Evolutionary conservation across 345 rosid species (phyloP).

Genomic region (Populus simonii): DNA sequence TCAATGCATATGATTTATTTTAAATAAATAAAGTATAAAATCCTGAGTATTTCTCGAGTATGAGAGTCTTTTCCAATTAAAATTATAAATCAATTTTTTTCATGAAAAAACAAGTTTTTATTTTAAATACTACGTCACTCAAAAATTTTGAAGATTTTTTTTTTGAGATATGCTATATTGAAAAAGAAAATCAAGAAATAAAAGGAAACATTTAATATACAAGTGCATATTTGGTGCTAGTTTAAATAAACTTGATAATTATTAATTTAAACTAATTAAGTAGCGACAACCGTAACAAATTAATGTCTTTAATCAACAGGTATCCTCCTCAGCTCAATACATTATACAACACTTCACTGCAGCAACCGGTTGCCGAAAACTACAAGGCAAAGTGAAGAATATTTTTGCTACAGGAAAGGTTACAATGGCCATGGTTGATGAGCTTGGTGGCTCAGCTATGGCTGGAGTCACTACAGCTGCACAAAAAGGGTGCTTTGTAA

Average conservation of each 20-base stretch:
- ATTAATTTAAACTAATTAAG: background rate
- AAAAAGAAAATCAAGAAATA: no score
- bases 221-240: background rate
- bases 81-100: no score
- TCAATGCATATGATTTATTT: no score
- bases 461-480: constrained; percentile 32
- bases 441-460: constrained; percentile 36
- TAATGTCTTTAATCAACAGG: constrained; percentile 34
- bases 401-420: constrained; percentile 80
- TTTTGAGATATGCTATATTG: no score
- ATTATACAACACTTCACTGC: constrained; percentile 91
- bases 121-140: no score
- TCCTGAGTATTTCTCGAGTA: no score
- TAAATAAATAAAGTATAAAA: no score
- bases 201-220: no score
- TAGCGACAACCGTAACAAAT: background rate
- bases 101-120: no score
- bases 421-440: constrained; percentile 74
- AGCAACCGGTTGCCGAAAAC: constrained; percentile 86
- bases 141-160: no score
- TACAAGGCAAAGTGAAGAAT: constrained; percentile 65
- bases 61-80: no score
- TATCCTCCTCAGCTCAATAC: constrained; percentile 93
- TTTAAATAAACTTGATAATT: background rate
- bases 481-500: constrained; percentile 87